Conservation (phyloP, 768 basidiomycete species). For the Xerocomus potaroensis region DNA sequence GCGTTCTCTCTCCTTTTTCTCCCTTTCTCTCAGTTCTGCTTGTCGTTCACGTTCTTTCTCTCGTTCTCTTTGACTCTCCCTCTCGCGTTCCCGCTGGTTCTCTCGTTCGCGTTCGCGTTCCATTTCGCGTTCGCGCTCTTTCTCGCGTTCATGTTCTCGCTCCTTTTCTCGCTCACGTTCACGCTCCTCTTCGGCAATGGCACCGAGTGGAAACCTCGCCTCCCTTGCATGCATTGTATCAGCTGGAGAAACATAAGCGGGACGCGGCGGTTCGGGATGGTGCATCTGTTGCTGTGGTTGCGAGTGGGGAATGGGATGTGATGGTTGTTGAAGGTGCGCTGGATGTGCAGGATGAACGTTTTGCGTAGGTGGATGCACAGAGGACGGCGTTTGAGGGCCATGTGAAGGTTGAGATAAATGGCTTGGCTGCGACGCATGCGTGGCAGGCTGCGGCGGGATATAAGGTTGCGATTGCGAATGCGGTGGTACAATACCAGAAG, state of each 20-base stretch:
- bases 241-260: slow-evolving; percentile 26
- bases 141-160: slow-evolving; percentile 16
- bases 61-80: slow-evolving; percentile 20
- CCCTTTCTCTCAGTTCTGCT: slow-evolving; percentile 20
- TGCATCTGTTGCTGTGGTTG: slow-evolving; percentile 27
- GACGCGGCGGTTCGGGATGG: slow-evolving; percentile 20
- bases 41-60: slow-evolving; percentile 22
- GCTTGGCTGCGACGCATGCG: slow-evolving; percentile 11
- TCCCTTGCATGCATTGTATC: slow-evolving; percentile 29
- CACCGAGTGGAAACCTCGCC: slow-evolving; percentile 7
- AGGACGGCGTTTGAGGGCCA: slow-evolving; percentile 10
- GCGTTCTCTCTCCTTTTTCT: slow-evolving; percentile 23
- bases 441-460: slow-evolving; percentile 6
- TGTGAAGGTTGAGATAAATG: slow-evolving; percentile 16
- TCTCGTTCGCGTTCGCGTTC: slow-evolving; percentile 16
- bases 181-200: slow-evolving; percentile 16
- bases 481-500: slow-evolving; percentile 3
- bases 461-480: slow-evolving; percentile 30
- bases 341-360: slow-evolving; percentile 12
- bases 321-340: slow-evolving; percentile 21
- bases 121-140: slow-evolving; percentile 4
- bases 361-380: slow-evolving; percentile 15
- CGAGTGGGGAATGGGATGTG: slow-evolving; percentile 26
- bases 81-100: slow-evolving; percentile 19
- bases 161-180: slow-evolving; percentile 22